Evolutionary conservation across 805 yeast species (phyloP), one percentile per base, ranked within the genome.

Genomic region (Jamesozyma rosinii): DNA sequence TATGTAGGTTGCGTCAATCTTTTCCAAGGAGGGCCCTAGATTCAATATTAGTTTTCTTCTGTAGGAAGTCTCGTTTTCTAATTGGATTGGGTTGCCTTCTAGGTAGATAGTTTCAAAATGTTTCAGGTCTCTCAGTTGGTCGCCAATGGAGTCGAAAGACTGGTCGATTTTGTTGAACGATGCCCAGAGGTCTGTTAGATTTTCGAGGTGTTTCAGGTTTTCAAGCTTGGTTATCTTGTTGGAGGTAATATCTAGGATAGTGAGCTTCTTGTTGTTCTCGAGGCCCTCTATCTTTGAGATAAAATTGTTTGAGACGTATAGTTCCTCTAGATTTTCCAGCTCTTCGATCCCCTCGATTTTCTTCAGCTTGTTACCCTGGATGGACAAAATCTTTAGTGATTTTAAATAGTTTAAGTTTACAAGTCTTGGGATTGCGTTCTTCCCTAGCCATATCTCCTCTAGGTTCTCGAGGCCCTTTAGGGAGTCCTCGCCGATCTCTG

Each of bases 161-260:
- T 60, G 65, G 29, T 76, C 73, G 19, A 92, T 61, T 53, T 75
- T 63, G 62, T 90, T 92, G 55, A 77, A 76, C 0, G 95, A 83
- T 21, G 94, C 87, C 98, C 99, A 92, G 42, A 92, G 68, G 63
- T 92, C 99, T 8, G 95, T 88, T 45, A 92, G 69, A n/a, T 80
- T 56, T 0, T 51, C 61, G 45, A 92, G 71, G 52, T 83, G 92
- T 1, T 69, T 64, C 42, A 92, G 51, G 49, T 82, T 79, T 45
- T 77, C 80, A 35, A 92, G 64, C 40, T 74, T 71, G 3, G 71
- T 52, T 33, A 92, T 71, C 45, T 69, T 68, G 61, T 92, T 92
- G 2, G 84, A 76, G 0, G 97, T 82, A 18, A 92, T 72, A 59
- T 92, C 99, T 46, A 92, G 61, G 0, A 83, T 83, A 9, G 71